A percentile compares a stretch with the other conserved stretches of the same genome.
Evolutionary conservation across 176 grass and related monocot genomes (phyloP).

Genomic region (Neostapfia colusana): DNA sequence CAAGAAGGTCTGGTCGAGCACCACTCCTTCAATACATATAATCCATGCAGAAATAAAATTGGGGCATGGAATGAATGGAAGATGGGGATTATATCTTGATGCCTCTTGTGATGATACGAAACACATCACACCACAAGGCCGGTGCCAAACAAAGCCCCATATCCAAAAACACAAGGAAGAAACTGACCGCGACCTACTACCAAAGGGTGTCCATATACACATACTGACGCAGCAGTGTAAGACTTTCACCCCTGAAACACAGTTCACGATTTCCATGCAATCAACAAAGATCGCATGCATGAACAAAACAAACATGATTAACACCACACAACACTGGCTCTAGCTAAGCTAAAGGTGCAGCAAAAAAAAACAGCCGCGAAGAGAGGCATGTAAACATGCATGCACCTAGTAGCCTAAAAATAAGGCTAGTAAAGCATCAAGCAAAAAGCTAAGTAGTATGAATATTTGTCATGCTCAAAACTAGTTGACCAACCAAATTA

Average conservation of each 20-base stretch:
- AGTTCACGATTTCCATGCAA: no score
- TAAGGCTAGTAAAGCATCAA: slow-evolving; percentile 5
- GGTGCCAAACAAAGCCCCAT: no score
- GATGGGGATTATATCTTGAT: no score
- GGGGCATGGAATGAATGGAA: not conserved
- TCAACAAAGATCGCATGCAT: not conserved
- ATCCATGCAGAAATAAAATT: not conserved
- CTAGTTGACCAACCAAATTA: not conserved
- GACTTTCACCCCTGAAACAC: no score
- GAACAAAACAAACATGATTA: not conserved
- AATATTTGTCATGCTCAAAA: slow-evolving; percentile 27
- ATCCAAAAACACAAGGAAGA: no score
- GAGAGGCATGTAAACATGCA: slow-evolving; percentile 30
- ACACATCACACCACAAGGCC: no score
- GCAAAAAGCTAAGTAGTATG: not conserved
- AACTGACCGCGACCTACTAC: no score
- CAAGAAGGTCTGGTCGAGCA: not conserved
- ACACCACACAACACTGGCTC: not conserved
- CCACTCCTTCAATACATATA: not conserved
- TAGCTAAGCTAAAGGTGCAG: slow-evolving; percentile 33
- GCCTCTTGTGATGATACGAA: no score
- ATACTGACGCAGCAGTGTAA: no score
- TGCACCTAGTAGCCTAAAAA: slow-evolving; percentile 32
- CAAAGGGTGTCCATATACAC: no score
- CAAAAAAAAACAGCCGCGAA: slow-evolving; percentile 37